phyloP scores from a whole-genome alignment of 768 basidiomycete genomes.

The Tulasnella calospora region DNA sequence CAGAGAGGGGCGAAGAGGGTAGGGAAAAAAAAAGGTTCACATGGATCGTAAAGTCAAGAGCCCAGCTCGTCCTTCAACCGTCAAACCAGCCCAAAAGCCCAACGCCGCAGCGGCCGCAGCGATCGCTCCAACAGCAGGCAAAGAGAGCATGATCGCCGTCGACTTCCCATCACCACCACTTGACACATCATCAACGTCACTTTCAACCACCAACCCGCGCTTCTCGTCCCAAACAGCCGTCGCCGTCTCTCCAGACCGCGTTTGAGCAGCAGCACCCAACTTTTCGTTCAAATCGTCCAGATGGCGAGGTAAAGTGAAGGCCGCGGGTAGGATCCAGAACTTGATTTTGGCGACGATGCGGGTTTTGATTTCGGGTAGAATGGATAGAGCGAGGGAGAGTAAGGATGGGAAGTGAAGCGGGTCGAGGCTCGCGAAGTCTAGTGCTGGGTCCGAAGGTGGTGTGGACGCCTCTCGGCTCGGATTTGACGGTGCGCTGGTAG shows the following conservation, averaged over 20 bases:
- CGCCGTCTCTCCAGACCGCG: not conserved
- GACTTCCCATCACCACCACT: not conserved
- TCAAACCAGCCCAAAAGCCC: constrained; percentile 15
- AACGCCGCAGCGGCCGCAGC: not conserved
- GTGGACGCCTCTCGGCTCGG: not conserved
- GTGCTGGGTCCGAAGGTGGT: not conserved
- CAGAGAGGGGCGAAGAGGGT: too few relatives aligned
- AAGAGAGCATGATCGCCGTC: not conserved
- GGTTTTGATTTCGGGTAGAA: constrained; percentile 16
- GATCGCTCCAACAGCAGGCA: constrained; percentile 9
- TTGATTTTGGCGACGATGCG: constrained; percentile 4
- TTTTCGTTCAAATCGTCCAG: not conserved
- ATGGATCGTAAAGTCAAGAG: too few relatives aligned
- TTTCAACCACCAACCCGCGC: not conserved
- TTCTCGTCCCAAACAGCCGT: not conserved
- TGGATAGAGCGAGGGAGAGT: constrained; percentile 15
- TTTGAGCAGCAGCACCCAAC: not conserved
- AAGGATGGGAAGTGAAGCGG: constrained; percentile 19
- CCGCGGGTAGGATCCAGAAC: not conserved
- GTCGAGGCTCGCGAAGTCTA: constrained; percentile 9
- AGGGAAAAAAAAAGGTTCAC: too few relatives aligned
- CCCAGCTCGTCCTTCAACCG: not conserved
- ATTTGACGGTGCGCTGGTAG: not conserved
- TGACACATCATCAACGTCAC: not conserved
- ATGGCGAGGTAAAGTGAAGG: not conserved